Base-by-base conservation (phyloP, 495 filamentous ascomycete genomes). In the Stereocaulon alpinum region DNA sequence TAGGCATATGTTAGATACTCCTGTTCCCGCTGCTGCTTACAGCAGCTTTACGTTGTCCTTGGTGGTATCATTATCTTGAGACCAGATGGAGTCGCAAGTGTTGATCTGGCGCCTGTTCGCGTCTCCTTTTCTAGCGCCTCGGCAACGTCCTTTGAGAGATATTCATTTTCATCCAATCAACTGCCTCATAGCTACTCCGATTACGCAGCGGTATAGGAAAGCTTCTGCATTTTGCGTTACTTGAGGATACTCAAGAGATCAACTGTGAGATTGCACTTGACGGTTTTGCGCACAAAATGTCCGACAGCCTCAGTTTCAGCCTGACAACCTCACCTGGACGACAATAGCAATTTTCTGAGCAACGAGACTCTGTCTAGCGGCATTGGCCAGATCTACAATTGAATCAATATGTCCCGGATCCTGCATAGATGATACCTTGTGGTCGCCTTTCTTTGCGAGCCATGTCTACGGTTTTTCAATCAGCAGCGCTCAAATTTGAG, bases 401-500 rank as follows among this genome's bases (percentile, higher is more conserved):
- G 6, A 12, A 17, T 34, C 34, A 32, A 32, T 12, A 50, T 50
- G 47, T n/a, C 15, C 49, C 10, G 15, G 49, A 14, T 37, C 34
- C 17, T 18, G 7, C 3, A 30, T 52, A 52, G 4, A 40, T 55
- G 48, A 50, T 44, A 47, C n/a, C 30, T n/a, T n/a, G 37, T 54
- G 30, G 18, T 41, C 45, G 41, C 27, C 11, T 42, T 55, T 10
- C 32, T 30, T 61, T 32, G 32, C 37, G 15, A 55, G 24, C 32
- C 14, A 64, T 67, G 48, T 63, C 52, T 54, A 37, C 45, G 45
- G 47, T 47, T 48, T 56, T 44, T 7, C 54, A 55, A 44, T 56
- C 45, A 40, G 43, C 50, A n/a, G 91, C 91, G 45, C 79, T 96
- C 68, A 87, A 79, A 1, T 94, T 90, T 66, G 88, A 94, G 60